Base-by-base conservation (phyloP, 192 early-diverging fungal species). In the Oehlia diaphana region DNA sequence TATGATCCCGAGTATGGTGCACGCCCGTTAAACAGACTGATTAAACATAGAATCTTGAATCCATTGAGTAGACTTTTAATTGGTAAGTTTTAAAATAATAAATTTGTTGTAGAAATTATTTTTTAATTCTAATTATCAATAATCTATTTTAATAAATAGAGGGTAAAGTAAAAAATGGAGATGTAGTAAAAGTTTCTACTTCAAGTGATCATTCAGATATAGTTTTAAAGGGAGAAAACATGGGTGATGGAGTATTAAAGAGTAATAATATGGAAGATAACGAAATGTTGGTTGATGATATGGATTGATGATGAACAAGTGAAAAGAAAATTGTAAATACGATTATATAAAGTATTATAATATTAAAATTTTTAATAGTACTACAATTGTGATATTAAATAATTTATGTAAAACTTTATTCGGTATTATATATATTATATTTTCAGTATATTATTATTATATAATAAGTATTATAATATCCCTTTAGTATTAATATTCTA, bases 1-100 rank as follows among this genome's bases (percentile, higher is more conserved):
- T 99, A 98, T 81, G 95, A 98, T 85, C 97, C 96, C 35, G 85
- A 92, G 10, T 99, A 96, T 84, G 98, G 98, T 80, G 98, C 97
- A 7, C 89, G 98, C 19, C 98, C 98, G 6, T 83, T 99, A 31
- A 90, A 92, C 72, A 92, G 98, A 72, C 94, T 94, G 81, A 87
- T 99, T 68, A 95, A 99, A 82, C 88, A 91, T 49, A 84, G 84
- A 65, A 61, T 91, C 9, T 77, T 91, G 47, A 89, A 88, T 75
- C 90, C 87, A 47, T 81, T 91, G 62, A 78, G 77, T 19, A 66
- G 66, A 69, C 44, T 78, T 28, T 53, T 78, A 28, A 28, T 78
- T 26, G 77, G 77, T 78, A 78, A 31, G 63, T 26, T 26, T 50
- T 49, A 49, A 33, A 37, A 35, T 8, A 58, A 10, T 21, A 35